Evolutionary conservation across 495 filamentous ascomycete genomes (phyloP), one percentile per base, ranked within the genome.

Genomic region (Chaetomidium leptoderma): DNA sequence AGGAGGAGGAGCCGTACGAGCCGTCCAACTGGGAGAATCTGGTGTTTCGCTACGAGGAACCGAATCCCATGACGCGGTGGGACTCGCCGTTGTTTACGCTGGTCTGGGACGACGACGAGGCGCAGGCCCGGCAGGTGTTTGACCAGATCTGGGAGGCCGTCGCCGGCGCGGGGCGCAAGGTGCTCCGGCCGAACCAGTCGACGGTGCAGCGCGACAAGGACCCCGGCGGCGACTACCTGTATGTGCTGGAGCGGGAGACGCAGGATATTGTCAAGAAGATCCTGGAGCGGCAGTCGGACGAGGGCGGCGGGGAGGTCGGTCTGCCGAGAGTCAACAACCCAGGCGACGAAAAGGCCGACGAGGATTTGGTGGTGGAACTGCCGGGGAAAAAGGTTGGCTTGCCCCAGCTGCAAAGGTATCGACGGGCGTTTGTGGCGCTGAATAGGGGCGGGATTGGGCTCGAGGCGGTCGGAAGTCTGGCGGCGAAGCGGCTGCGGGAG

Each of bases 11-110:
- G n/a, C 72, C 83, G 1, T 91, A 90, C 70, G 76, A 79, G 6
- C 68, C 76, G 0, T 81, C 84, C 4, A 84, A 90, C 61, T 90
- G 95, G 76, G 88, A 96, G 66, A 96, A 97, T 70, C 83, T 98
- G 17, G 85, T 97, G 46, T 96, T 92, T 67, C 84, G 93, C 46
- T 96, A 95, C 70, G 93, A 98, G 72, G 93, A 97, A 74, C 93
- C 93, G 14, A 96, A 92, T 74, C 86, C 88, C 48, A 92, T 97
- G 88, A 88, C 83, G 16, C 81, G 93, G 45, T 98, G 93, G 93
- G 93, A 98, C 70, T 88, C 86, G 60, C 93, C 93, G 6, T 79
- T 97, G 21, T 97, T 97, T 75, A 92, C 91, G 9, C 84, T 97
- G 0, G 83, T 89, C 11, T 91, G 84, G 77, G 81, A 86, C 13